Conservation (phyloP, 768 basidiomycete genomes). For the Naematelia encephala region DNA sequence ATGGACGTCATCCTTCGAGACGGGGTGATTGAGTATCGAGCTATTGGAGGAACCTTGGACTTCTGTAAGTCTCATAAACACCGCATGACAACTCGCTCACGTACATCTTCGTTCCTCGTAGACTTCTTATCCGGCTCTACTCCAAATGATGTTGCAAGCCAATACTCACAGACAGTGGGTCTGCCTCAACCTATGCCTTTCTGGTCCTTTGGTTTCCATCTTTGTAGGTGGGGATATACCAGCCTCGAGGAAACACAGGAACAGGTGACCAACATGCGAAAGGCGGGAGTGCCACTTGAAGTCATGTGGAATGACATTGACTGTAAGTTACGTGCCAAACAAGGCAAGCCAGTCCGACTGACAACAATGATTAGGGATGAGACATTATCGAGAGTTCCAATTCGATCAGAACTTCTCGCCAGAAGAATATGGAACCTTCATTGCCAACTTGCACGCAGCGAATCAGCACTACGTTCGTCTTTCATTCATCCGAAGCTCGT, state of each 20-base stretch:
- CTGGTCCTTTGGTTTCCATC: slow-evolving; percentile 77
- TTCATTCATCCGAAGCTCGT: not conserved
- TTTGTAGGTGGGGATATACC: slow-evolving; percentile 60
- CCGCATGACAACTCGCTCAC: not conserved
- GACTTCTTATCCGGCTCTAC: slow-evolving; percentile 62
- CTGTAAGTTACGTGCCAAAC: slow-evolving; percentile 12
- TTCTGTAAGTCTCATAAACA: slow-evolving; percentile 53
- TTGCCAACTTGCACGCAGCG: slow-evolving; percentile 39
- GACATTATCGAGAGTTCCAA: slow-evolving; percentile 43
- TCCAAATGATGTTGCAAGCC: slow-evolving; percentile 59
- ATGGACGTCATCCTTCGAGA: slow-evolving; percentile 64
- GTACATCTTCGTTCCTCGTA: not conserved
- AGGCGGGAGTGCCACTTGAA: slow-evolving; percentile 73
- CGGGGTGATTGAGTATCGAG: slow-evolving; percentile 61
- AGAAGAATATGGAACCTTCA: slow-evolving; percentile 39
- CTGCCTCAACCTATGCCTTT: slow-evolving; percentile 67
- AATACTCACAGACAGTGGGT: slow-evolving; percentile 67
- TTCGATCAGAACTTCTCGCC: slow-evolving; percentile 39
- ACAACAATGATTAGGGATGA: not conserved
- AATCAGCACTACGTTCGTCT: slow-evolving; percentile 43
- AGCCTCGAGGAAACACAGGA: slow-evolving; percentile 60
- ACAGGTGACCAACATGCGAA: slow-evolving; percentile 61
- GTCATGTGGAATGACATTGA: slow-evolving; percentile 51
- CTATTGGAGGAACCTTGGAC: slow-evolving; percentile 71
- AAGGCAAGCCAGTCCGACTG: not conserved